Evolutionary conservation across 352 stramenopile genomes (phyloP), one percentile per base, ranked within the genome.

Genomic region (Phytophthora sp.): DNA sequence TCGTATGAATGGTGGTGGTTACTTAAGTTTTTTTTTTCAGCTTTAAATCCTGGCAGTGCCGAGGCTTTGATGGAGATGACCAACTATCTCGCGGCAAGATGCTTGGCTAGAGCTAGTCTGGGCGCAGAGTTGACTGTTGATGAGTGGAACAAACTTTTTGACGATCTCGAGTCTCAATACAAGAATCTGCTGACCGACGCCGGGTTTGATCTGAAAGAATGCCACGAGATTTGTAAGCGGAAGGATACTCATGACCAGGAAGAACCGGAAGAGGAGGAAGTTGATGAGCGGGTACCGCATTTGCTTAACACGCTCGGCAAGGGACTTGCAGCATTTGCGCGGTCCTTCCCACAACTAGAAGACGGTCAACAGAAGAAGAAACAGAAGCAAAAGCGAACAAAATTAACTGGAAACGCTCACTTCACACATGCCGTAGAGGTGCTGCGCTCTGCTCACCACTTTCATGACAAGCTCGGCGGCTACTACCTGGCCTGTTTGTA

Each of bases 391-490:
- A 71, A 71, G 56, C 31, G 29, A 4, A 66, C 57, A 44, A 64
- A 57, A 42, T 44, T 21, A 21, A 47, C 9, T 12, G 56, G 33
- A 44, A 53, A 46, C 9, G 11, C 54, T 26, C 76, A 66, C 4
- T 89, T 82, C 15, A 62, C 65, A 1, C 81, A 88, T 27, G 76
- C 86, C 3, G 73, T 94, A 35, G 73, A 92, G 29, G 73, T 91
- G 30, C 66, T 95, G 11, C 79, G 77, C 0, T 79, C 77, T 11
- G 84, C 86, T 4, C 86, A 95, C 60, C 84, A 93, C 53, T 89
- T 93, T 31, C 84, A 95, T 64, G 86, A 95, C 71, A 88, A 90
- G 62, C 78, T 95, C 16, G 86, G 86, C 0, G 85, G 83, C 50
- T 95, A 95, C 59, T 79, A 82, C 39, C 71, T 95, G 8, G 83